Base-by-base conservation (phyloP, 2,329 filamentous ascomycete genomes). In the Xylaria polymorpha region DNA sequence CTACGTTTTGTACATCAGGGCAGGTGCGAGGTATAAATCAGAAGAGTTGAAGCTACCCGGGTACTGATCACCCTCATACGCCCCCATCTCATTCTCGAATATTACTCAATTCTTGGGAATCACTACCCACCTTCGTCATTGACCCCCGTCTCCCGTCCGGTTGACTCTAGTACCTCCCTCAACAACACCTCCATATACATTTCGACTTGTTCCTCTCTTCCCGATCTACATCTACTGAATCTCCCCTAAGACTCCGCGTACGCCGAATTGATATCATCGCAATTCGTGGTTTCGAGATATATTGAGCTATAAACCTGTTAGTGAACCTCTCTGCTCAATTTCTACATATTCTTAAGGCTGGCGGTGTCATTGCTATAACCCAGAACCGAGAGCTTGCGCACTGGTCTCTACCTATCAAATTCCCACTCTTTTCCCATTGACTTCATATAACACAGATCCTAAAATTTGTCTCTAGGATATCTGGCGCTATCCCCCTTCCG, bases 11-110 rank as follows among this genome's bases (percentile, higher is more conserved):
- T 35, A 46, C 51, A 43, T 61, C 61, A 66, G 51, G 39, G 66
- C 41, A 63, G 29, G 44, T 32, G 22, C 64, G 62, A 68, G 64
- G 69, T 77, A 77, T 75, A 78, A 76, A 74, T 64, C 69, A 73
- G 71, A 71, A 67, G 65, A 66, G 64, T 63, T 59, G 66, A 56
- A 70, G 60, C 61, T 62, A 37, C n/a, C n/a, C n/a, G n/a, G n/a
- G n/a, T n/a, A n/a, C 64, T 64, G 55, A 51, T 66, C 58, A 14
- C 35, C 57, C 50, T 69, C 58, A 53, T 66, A 29, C 48, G 50
- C 12, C 56, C 59, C 25, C 15, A 37, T 46, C 35, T 50, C 43
- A 55, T 55, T 44, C 37, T 48, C 60, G 37, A 32, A 55, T 56
- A 51, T 57, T 41, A 15, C 46, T 63, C 53, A 55, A 59, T 37